Percentiles rank a stretch among this genome's conserved stretches.
Evolutionary conservation across 148 eudicot species (phyloP).

Genomic region (Rhododendron kiyosumense): DNA sequence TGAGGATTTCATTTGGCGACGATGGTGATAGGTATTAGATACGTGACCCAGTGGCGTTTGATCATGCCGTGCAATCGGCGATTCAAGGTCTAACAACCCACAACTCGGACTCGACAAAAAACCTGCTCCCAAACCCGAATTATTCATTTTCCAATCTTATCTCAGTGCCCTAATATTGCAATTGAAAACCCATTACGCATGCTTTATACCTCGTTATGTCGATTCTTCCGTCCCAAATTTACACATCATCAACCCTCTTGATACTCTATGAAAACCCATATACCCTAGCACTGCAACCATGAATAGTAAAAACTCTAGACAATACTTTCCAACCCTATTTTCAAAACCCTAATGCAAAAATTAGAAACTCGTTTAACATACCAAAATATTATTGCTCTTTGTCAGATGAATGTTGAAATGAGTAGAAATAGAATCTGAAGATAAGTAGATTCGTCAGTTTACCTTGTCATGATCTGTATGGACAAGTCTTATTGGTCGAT

Average conservation of each 20-base stretch:
- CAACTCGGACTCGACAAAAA: neutral
- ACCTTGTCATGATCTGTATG: neutral
- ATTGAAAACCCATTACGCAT: neutral
- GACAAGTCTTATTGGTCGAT: neutral
- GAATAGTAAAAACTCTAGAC: neutral
- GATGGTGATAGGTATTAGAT: conserved; percentile 19
- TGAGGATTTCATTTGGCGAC: conserved; percentile 14
- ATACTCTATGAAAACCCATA: neutral
- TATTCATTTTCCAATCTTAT: neutral
- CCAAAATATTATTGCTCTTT: neutral
- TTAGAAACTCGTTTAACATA: neutral
- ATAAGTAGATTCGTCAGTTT: neutral
- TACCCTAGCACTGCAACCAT: neutral
- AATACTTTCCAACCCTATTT: neutral
- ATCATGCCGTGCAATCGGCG: conserved; percentile 18
- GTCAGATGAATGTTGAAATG: neutral
- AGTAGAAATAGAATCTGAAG: neutral
- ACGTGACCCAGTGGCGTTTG: conserved; percentile 29
- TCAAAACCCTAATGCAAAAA: neutral
- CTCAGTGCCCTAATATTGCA: neutral
- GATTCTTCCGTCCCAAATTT: neutral
- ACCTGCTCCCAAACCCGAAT: neutral
- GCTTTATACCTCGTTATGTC: neutral
- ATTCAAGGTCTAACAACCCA: conserved; percentile 26
- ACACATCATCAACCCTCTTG: neutral